These are phyloP conservation scores for Diaporthe destruens DNA, from an alignment of 2,329 filamentous ascomycete genomes.

Conservation along the genomic window DNA sequence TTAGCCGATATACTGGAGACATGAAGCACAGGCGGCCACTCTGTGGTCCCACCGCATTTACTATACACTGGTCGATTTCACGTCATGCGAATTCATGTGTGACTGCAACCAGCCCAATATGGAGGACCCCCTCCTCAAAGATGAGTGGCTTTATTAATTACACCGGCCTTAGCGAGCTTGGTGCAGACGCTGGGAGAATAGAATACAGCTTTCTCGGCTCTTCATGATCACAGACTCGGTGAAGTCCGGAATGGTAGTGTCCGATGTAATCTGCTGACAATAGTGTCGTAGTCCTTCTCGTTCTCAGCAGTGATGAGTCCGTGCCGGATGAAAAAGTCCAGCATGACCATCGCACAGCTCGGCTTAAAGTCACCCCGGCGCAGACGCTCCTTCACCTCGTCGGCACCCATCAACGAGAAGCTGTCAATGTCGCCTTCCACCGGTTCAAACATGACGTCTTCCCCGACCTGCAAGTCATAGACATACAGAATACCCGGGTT, in stretches of 20 bases:
- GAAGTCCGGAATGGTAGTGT: constrained; percentile 15
- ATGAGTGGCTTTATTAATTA: neutral
- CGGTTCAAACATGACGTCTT: constrained; percentile 71
- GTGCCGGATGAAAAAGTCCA: constrained; percentile 86
- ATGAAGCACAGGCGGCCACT: neutral
- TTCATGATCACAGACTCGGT: neutral
- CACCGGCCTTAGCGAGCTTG: neutral
- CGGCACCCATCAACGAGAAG: constrained; percentile 75
- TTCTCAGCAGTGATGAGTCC: constrained; percentile 79
- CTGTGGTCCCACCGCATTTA: neutral
- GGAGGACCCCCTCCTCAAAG: neutral
- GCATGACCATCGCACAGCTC: constrained; percentile 81
- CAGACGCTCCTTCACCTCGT: constrained; percentile 71
- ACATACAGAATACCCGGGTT: constrained; percentile 67
- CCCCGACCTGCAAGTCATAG: constrained; percentile 78
- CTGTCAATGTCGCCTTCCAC: constrained; percentile 83
- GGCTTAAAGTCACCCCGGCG: constrained; percentile 82
- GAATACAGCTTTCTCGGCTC: neutral
- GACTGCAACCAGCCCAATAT: neutral
- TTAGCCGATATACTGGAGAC: neutral
- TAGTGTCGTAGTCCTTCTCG: constrained; percentile 70
- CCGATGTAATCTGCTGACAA: constrained; percentile 24
- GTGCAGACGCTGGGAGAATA: neutral
- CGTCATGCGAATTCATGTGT: too few relatives aligned
- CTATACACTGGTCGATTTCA: too few relatives aligned